A percentile compares a stretch with the other conserved stretches of the same genome.
Conservation (phyloP, 2,329 filamentous ascomycete species). For the Cercospora canescens region DNA sequence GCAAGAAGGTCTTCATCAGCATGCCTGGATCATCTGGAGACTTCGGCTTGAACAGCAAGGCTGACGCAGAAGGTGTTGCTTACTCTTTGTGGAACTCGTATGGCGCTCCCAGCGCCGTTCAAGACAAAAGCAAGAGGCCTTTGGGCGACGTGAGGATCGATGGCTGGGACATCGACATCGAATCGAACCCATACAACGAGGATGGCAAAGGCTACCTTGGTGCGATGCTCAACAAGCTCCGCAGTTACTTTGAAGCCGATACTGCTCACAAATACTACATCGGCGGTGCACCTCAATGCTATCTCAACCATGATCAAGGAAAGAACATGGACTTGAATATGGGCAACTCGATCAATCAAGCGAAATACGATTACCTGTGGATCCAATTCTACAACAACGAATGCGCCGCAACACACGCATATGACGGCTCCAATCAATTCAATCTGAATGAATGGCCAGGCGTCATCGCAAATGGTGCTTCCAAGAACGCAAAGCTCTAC, state of each 20-base stretch:
- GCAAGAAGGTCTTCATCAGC: slow-evolving; percentile 47
- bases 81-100: slow-evolving; percentile 47
- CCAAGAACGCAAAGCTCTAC: slow-evolving; percentile 49
- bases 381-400: slow-evolving; percentile 46
- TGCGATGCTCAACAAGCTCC: slow-evolving; percentile 34
- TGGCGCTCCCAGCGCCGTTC: slow-evolving; percentile 28
- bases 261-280: slow-evolving; percentile 45
- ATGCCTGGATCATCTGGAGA: slow-evolving; percentile 43
- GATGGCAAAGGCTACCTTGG: slow-evolving; percentile 40
- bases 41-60: slow-evolving; percentile 37
- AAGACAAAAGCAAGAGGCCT: slow-evolving; percentile 3
- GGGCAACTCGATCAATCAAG: slow-evolving; percentile 33
- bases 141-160: slow-evolving; percentile 45
- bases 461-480: slow-evolving; percentile 12
- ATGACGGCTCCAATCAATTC: slow-evolving; percentile 39
- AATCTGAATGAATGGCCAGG: slow-evolving; percentile 41
- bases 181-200: slow-evolving; percentile 26
- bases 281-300: slow-evolving; percentile 47
- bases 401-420: slow-evolving; percentile 11
- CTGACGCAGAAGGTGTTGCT: slow-evolving; percentile 43
- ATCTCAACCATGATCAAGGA: slow-evolving; percentile 27
- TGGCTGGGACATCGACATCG: slow-evolving; percentile 54
- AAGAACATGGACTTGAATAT: slow-evolving; percentile 39
- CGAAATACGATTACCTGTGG: slow-evolving; percentile 42
- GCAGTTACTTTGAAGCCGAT: slow-evolving; percentile 40